A percentile compares a stretch with the other conserved stretches of the same genome.
Conservation (phyloP, 768 basidiomycete genomes). For the Ramaria sp. region DNA sequence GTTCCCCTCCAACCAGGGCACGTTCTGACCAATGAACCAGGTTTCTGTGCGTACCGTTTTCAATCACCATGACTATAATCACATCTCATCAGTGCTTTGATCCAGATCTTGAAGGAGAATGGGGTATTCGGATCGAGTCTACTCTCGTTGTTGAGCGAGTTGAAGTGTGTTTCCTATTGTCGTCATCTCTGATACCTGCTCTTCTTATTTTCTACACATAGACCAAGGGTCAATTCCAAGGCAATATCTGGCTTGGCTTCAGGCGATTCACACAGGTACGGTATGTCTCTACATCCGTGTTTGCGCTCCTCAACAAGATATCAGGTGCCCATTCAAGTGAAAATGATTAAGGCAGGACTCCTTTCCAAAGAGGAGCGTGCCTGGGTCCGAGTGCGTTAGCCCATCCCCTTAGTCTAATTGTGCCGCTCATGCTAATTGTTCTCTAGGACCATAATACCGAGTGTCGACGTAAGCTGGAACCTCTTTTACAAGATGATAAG, state of each 20-base stretch:
- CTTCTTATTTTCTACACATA: conserved; percentile 17
- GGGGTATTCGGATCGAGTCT: conserved; percentile 90
- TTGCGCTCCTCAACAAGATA: not conserved
- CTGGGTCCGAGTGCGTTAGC: conserved; percentile 63
- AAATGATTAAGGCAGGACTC: conserved; percentile 78
- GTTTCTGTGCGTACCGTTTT: conserved; percentile 57
- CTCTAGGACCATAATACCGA: conserved; percentile 71
- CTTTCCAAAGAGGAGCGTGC: conserved; percentile 75
- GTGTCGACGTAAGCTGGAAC: conserved; percentile 54
- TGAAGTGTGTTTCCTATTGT: conserved; percentile 26
- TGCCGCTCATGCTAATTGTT: not conserved
- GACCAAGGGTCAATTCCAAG: conserved; percentile 65
- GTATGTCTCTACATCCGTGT: not conserved
- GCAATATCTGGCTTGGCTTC: conserved; percentile 77
- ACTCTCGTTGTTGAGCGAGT: conserved; percentile 64
- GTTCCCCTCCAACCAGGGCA: conserved; percentile 74
- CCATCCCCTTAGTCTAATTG: conserved; percentile 3
- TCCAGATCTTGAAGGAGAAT: conserved; percentile 63
- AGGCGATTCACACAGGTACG: conserved; percentile 58
- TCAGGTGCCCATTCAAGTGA: conserved; percentile 86
- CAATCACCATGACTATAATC: conserved; percentile 13
- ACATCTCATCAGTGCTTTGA: conserved; percentile 11
- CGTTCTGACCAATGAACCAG: conserved; percentile 90
- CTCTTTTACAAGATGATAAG: conserved; percentile 63
- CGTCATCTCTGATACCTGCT: not conserved